phyloP scores from a whole-genome alignment of 768 basidiomycete species.

The Auriculariales sp. region DNA sequence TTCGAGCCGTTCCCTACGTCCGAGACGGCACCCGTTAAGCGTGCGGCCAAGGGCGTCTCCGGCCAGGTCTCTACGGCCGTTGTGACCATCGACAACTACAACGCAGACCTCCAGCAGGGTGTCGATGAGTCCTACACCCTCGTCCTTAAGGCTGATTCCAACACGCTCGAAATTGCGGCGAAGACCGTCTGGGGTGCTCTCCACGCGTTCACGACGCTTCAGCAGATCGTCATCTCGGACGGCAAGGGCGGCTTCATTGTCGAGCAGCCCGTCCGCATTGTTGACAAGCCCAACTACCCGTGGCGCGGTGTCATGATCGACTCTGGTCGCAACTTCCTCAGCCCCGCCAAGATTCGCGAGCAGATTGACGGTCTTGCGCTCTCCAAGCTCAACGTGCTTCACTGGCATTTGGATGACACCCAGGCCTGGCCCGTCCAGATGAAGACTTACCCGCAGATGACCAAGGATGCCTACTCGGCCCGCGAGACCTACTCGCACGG shows the following conservation, averaged over 20 bases:
- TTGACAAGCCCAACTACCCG: background rate
- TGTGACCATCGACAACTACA: background rate
- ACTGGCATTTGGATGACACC: background rate
- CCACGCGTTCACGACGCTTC: background rate
- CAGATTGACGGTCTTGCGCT: background rate
- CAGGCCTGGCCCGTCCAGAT: background rate
- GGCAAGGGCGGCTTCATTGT: background rate
- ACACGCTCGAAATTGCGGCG: background rate
- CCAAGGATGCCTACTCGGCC: background rate
- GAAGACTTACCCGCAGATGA: background rate
- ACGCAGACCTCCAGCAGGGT: background rate
- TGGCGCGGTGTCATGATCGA: background rate
- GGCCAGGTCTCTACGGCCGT: background rate
- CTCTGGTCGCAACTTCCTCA: background rate
- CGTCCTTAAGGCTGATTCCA: no score
- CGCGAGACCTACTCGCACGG: background rate
- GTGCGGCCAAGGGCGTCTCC: background rate
- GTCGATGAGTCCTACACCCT: background rate
- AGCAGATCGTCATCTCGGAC: background rate
- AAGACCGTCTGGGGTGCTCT: background rate
- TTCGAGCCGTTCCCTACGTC: background rate
- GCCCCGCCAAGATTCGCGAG: background rate
- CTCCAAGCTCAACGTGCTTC: background rate
- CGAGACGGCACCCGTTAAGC: background rate
- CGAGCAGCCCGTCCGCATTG: background rate